These are phyloP conservation scores for Gleditsia sinensis DNA, from an alignment of 306 rosid species.

Conservation along the genomic window DNA sequence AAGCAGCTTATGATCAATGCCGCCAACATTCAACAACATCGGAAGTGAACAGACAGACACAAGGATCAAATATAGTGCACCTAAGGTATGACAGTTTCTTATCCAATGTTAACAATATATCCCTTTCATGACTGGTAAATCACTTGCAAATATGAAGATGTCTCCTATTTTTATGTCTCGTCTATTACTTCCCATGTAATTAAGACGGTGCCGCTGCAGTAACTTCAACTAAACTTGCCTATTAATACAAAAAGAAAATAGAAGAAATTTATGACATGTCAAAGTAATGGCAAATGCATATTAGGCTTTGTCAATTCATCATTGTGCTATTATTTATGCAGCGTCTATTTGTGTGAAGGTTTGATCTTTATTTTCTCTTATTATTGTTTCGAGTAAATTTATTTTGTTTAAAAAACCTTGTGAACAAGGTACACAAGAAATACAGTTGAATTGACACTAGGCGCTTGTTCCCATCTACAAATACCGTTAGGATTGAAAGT, in stretches of 20 bases:
- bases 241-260: neutral
- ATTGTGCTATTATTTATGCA: no score
- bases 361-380: no score
- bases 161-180: no score
- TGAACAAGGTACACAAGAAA: no score
- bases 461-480: neutral
- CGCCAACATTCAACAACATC: constrained; percentile 29
- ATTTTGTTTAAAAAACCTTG: no score
- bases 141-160: no score
- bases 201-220: no score
- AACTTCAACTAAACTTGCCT: no score
- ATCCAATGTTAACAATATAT: neutral
- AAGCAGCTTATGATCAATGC: constrained; percentile 36
- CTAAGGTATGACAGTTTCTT: constrained; percentile 53
- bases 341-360: no score
- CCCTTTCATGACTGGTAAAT: neutral
- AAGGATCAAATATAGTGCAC: constrained; percentile 63
- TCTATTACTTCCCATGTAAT: no score
- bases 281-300: neutral
- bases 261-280: neutral
- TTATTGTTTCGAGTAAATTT: no score
- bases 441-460: neutral
- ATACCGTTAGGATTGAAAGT: neutral
- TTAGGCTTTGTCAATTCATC: no score
- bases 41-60: constrained; percentile 41